These are phyloP conservation scores for Colletotrichum lentis DNA, from an alignment of 2,329 filamentous ascomycete genomes.

Conservation along the genomic window DNA sequence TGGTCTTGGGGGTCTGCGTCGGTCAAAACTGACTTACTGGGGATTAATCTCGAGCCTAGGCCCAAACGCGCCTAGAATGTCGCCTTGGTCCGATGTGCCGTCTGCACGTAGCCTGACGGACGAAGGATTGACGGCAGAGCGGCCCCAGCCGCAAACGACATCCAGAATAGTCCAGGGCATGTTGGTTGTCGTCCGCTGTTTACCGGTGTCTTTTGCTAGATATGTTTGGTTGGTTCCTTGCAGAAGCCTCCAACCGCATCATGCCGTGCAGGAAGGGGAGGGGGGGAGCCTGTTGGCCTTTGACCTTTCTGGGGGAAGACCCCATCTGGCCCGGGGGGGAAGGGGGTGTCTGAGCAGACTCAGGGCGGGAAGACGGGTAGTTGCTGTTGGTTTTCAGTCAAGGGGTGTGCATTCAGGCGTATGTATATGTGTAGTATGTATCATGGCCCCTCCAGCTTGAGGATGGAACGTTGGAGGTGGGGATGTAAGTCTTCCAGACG, in stretches of 20 bases:
- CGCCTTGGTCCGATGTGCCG: neutral
- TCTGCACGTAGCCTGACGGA: slow-evolving; percentile 8
- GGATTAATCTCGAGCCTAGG: neutral
- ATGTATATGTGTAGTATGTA: neutral
- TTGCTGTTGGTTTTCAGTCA: neutral
- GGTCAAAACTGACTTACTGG: slow-evolving; percentile 21
- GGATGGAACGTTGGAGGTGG: neutral
- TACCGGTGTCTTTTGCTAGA: no score
- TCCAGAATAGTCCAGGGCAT: neutral
- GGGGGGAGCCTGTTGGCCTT: no score
- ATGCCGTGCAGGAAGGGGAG: neutral
- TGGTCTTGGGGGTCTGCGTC: neutral
- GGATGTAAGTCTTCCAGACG: neutral
- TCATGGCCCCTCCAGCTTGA: neutral
- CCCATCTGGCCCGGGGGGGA: no score
- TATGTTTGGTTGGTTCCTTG: neutral
- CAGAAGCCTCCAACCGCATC: slow-evolving; percentile 11
- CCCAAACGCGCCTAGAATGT: slow-evolving; percentile 5
- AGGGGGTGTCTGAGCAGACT: no score
- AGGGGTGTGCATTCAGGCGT: neutral
- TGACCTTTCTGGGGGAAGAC: no score
- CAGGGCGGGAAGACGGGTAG: neutral
- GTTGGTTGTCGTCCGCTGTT: neutral
- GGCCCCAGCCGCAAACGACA: slow-evolving; percentile 27
- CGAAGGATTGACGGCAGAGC: slow-evolving; percentile 8